Evolutionary conservation across 2,329 filamentous ascomycete genomes (phyloP), one percentile per base, ranked within the genome.

Genomic region (Albophoma yamanashiensis): DNA sequence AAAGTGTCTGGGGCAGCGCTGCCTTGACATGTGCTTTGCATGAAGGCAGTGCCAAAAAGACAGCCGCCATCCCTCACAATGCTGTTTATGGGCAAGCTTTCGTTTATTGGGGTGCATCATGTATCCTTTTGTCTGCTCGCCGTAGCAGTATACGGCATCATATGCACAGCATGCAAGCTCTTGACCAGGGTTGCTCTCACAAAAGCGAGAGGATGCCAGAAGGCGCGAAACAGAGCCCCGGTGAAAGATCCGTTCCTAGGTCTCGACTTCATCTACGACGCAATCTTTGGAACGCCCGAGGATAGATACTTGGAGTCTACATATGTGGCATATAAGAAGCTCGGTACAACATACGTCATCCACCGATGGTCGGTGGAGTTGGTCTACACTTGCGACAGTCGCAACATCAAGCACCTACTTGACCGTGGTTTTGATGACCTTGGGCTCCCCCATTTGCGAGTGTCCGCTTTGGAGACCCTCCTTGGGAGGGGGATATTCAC

Each of bases 381-480:
- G 4, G 69, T 72, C 11, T 72, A 72, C 52, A 74, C 72, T 1
- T 71, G 72, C 47, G 82, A 84, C 31, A 73, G 76, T 1, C 75
- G 76, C 15, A 86, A 85, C 63, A 73, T 85, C 57, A 81, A 84
- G 63, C 76, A 82, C 1, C 74, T 85, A 3, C 74, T 86, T 1
- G 78, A 81, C 0, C 75, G 75, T 0, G 76, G 79, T 25, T 84
- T 82, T 62, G 68, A 74, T 2, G 79, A 84, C 60, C 86, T 79
- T 61, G 67, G 70, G 39, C 74, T 75, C 34, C 77, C 71, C 12
- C 66, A 65, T 40, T 64, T 74, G 62, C 69, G 77, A 20, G 67
- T 71, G 2, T 64, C 70, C 4, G 72, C 72, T 34, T 75, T 79
- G 60, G 61, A 65, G 2, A 71, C 72, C 20, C 64, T 81, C 1